Evolutionary conservation across 83 land plant genomes (phyloP).

Genomic region (Picea abies): DNA sequence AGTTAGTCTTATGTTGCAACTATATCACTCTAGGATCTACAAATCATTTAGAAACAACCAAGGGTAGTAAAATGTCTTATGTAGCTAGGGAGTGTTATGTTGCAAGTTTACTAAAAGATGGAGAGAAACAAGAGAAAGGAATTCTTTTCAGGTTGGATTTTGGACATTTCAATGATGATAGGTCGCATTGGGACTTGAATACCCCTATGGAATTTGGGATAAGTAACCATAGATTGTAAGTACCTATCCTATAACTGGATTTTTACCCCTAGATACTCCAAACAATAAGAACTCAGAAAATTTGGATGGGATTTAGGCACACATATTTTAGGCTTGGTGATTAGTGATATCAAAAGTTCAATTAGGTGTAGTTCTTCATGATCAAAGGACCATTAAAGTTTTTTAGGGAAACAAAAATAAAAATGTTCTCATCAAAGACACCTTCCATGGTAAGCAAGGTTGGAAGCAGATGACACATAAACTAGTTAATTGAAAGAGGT

Average conservation of each 20-base stretch:
- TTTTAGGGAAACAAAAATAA: too few species aligned
- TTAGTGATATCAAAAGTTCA: too few species aligned
- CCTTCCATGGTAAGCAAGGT: too few species aligned
- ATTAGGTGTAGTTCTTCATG: too few species aligned
- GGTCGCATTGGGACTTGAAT: conserved; percentile 42
- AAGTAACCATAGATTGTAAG: background rate
- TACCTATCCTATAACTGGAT: background rate
- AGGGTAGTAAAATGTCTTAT: background rate
- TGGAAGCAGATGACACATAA: too few species aligned
- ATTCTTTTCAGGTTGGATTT: background rate
- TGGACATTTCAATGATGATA: conserved; percentile 9
- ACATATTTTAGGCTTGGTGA: too few species aligned
- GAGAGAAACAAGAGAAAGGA: background rate
- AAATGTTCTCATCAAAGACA: too few species aligned
- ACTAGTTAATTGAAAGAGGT: too few species aligned
- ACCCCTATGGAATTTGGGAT: conserved; percentile 35
- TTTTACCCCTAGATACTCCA: background rate
- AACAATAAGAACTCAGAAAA: background rate
- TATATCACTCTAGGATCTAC: background rate
- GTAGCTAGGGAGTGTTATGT: background rate
- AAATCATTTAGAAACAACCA: background rate
- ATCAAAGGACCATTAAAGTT: too few species aligned
- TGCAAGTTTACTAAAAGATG: background rate
- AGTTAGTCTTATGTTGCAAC: background rate
- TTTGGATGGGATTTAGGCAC: too few species aligned